These are phyloP conservation scores for Mycosphaerelloides madeirae DNA, from an alignment of 2,329 filamentous ascomycete genomes.

Conservation along the genomic window DNA sequence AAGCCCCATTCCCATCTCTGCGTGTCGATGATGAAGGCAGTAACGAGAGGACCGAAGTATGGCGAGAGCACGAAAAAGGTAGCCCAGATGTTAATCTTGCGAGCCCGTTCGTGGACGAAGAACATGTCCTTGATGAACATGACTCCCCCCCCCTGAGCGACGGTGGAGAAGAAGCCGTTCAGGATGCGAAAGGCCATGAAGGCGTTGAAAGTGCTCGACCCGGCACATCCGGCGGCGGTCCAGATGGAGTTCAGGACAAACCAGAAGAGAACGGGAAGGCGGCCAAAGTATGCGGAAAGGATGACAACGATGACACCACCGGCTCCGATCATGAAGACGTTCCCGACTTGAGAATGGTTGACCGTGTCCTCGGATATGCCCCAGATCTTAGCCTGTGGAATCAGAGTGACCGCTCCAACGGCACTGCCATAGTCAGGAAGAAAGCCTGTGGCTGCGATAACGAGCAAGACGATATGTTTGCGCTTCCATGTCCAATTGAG, in stretches of 20 bases:
- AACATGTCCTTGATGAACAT: constrained; percentile 21
- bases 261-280: constrained; percentile 42
- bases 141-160: constrained; percentile 12
- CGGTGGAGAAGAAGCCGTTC: constrained; percentile 35
- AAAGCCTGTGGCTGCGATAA: constrained; percentile 8
- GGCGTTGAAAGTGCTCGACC: constrained; percentile 33
- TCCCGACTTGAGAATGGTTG: constrained; percentile 8
- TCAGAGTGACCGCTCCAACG: constrained; percentile 9
- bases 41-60: constrained; percentile 13
- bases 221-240: constrained; percentile 39
- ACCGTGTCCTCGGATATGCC: constrained; percentile 6
- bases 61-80: constrained; percentile 11
- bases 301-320: constrained; percentile 40
- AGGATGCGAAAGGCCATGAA: constrained; percentile 42
- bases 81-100: constrained; percentile 19
- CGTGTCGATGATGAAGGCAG: constrained; percentile 13
- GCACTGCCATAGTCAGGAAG: constrained; percentile 14
- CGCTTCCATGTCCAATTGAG: constrained; percentile 30
- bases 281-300: constrained; percentile 41
- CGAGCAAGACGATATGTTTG: constrained; percentile 37
- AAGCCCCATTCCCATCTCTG: constrained; percentile 15
- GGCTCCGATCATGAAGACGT: constrained; percentile 40
- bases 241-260: constrained; percentile 35
- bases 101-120: constrained; percentile 18
- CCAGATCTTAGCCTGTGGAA: constrained; percentile 10